These are phyloP conservation scores for Amanita rimosa DNA, from an alignment of 768 basidiomycete genomes.

Conservation along the genomic window DNA sequence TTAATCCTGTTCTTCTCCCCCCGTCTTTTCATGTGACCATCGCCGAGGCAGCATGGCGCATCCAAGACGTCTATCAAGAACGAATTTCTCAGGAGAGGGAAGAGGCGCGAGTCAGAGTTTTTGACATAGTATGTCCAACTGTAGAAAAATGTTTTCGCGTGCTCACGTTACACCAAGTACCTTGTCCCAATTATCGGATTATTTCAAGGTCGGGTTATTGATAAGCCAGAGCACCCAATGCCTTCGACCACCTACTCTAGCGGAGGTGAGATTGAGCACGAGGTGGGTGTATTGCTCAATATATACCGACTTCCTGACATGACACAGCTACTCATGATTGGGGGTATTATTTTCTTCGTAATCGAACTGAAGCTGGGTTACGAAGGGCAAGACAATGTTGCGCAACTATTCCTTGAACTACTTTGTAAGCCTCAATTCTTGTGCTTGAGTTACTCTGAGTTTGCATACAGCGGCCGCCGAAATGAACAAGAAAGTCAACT, in stretches of 20 bases:
- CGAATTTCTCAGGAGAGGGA: constrained; percentile 4
- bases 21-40: constrained; percentile 6
- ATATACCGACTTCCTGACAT: background rate
- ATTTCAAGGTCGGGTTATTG: constrained; percentile 10
- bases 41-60: constrained; percentile 7
- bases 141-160: background rate
- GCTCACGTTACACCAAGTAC: constrained; percentile 6
- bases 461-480: constrained; percentile 7
- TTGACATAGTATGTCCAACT: constrained; percentile 7
- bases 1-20: constrained; percentile 5
- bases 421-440: constrained; percentile 7
- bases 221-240: constrained; percentile 10
- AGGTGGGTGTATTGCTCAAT: constrained; percentile 6
- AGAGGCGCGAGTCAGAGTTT: constrained; percentile 5
- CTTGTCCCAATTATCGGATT: constrained; percentile 9
- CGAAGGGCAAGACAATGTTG: background rate
- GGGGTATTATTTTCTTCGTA: too few relatives aligned
- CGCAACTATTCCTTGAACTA: constrained; percentile 9
- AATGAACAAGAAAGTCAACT: constrained; percentile 4
- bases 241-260: constrained; percentile 5
- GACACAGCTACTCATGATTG: too few relatives aligned
- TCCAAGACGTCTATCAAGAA: constrained; percentile 9
- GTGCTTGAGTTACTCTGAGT: constrained; percentile 2
- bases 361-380: too few relatives aligned
- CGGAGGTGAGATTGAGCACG: constrained; percentile 8